Percentiles rank a stretch among this genome's conserved stretches.
Conservation (phyloP, 768 basidiomycete species). For the Heimioporus sp. region DNA sequence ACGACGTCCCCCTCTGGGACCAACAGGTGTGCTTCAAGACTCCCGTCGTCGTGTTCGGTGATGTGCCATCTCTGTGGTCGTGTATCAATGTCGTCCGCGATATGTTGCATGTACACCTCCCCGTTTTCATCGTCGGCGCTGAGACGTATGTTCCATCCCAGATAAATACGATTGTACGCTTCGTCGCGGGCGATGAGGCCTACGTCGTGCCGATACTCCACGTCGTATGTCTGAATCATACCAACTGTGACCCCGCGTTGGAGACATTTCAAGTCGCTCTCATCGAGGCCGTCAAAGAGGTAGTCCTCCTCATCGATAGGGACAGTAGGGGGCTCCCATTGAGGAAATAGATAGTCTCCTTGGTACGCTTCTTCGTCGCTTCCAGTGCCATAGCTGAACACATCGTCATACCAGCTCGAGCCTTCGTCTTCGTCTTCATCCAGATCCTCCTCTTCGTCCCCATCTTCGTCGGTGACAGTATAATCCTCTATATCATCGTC, state of each 20-base stretch:
- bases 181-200: slow-evolving; percentile 51
- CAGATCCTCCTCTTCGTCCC: slow-evolving; percentile 18
- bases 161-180: slow-evolving; percentile 46
- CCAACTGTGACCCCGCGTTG: slow-evolving; percentile 57
- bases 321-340: slow-evolving; percentile 58
- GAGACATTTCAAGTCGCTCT: slow-evolving; percentile 41
- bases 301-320: slow-evolving; percentile 35
- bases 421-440: slow-evolving; percentile 29
- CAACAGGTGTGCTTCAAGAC: slow-evolving; percentile 41
- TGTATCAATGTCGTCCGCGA: slow-evolving; percentile 39
- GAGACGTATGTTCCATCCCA: slow-evolving; percentile 69
- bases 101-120: slow-evolving; percentile 39
- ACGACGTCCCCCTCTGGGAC: slow-evolving; percentile 32
- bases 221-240: slow-evolving; percentile 56
- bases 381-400: slow-evolving; percentile 35
- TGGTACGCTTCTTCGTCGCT: slow-evolving; percentile 37
- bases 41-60: slow-evolving; percentile 36
- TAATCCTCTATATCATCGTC: slow-evolving; percentile 42
- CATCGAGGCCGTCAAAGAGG: slow-evolving; percentile 33
- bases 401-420: slow-evolving; percentile 30
- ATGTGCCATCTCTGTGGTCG: slow-evolving; percentile 46
- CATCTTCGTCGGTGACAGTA: slow-evolving; percentile 22
- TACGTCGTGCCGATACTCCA: slow-evolving; percentile 52
- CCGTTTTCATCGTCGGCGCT: slow-evolving; percentile 41
- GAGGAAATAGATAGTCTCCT: slow-evolving; percentile 43